Evolutionary conservation across 495 filamentous ascomycete species (phyloP), one percentile per base, ranked within the genome.

Genomic region (Aspergillus affinis): DNA sequence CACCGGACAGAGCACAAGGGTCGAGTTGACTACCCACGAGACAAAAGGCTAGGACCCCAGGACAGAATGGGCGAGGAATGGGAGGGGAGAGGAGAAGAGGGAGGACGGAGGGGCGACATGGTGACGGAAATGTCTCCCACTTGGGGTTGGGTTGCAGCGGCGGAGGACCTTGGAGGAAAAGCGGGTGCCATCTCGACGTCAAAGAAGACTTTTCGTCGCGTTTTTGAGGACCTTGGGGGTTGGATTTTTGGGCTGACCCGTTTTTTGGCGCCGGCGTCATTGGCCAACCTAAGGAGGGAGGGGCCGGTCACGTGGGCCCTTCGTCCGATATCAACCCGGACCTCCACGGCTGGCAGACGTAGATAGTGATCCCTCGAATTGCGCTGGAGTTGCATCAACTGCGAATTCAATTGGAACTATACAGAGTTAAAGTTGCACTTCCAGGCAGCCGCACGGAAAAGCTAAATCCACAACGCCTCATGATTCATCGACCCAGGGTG

Each of bases 221-320:
- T 13, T 47, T 9, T 51, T 71, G 75, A 70, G 75, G 66, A 78
- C 75, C 75, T 78, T 78, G 75, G 61, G 73, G 61, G 71, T 68
- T 62, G 45, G 62, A 54, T 57, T 65, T 52, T 41, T 54, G 20
- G 23, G 23, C 23, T 26, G 23, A 26, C 23, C 23, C 23, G n/a
- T 26, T 4, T 26, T 26, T 26, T 26, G 23, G 23, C 2, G 4
- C 2, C 2, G 23, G 2, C 23, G 2, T 26, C 23, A 26, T 26
- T 26, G 23, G 23, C 23, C 23, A 26, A 2, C 30, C 6, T 32
- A 32, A 8, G 3, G 3, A 32, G 3, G 46, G 29, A 32, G 29
- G 29, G 29, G 29, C 29, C 10, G 29, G 36, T 41, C 36, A 41
- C 36, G 36, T 41, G 36, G 29, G 6, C 29, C 29, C 8, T 15